phyloP scores from a whole-genome alignment of 257 asterid species.

The Nicotiana otophora region DNA sequence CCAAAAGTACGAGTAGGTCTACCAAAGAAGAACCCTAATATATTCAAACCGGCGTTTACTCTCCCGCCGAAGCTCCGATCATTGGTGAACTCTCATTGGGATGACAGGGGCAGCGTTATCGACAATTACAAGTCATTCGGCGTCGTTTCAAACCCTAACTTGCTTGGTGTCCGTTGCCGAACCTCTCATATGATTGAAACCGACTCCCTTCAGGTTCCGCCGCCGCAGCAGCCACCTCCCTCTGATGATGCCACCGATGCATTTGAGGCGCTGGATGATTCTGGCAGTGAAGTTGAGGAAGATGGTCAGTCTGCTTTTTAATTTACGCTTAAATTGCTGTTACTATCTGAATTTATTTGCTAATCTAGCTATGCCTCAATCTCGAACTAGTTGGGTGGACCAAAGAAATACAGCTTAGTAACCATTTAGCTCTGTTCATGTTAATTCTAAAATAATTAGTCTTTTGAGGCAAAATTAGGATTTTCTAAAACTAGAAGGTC shows the following conservation, averaged over 20 bases:
- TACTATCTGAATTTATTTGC: neutral
- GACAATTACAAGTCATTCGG: constrained; percentile 91
- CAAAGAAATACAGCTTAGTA: neutral
- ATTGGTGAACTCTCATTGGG: constrained; percentile 67
- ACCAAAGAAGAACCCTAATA: constrained; percentile 66
- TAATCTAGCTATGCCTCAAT: neutral
- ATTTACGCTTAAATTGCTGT: neutral
- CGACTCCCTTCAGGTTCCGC: constrained; percentile 70
- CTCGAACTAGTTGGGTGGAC: neutral
- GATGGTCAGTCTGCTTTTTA: constrained; percentile 48
- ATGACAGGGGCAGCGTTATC: constrained; percentile 74
- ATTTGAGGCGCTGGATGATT: constrained; percentile 45
- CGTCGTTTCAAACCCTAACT: constrained; percentile 84
- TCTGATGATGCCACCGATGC: constrained; percentile 25
- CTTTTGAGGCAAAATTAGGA: neutral
- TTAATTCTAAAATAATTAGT: neutral
- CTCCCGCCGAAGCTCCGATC: constrained; percentile 75
- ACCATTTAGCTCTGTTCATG: neutral
- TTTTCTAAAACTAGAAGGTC: neutral
- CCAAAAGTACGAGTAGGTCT: constrained; percentile 72
- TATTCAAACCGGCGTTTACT: constrained; percentile 87
- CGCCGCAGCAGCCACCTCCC: constrained; percentile 5
- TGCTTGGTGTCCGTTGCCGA: constrained; percentile 80
- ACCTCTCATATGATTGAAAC: constrained; percentile 65
- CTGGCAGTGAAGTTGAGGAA: constrained; percentile 95